These are phyloP conservation scores for Sordariomycetes sp. DNA, from an alignment of 2,329 filamentous ascomycete species.

Conservation along the genomic window DNA sequence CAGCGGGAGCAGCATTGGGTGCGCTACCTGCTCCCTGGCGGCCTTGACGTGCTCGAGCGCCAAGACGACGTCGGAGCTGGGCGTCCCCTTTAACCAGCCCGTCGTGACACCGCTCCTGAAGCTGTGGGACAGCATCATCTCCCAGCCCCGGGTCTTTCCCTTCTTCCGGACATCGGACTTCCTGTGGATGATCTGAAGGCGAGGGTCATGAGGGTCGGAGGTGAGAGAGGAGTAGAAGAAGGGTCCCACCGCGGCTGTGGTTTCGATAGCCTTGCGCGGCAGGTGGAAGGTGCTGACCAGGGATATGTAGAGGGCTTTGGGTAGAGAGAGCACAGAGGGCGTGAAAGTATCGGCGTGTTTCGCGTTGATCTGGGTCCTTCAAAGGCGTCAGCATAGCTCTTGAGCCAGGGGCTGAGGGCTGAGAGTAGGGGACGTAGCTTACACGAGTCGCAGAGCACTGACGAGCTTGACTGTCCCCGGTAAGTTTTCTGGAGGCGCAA, in stretches of 20 bases:
- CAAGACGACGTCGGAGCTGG: slow-evolving; percentile 41
- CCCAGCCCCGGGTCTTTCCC: slow-evolving; percentile 54
- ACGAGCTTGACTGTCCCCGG: slow-evolving; percentile 32
- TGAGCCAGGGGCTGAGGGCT: not conserved
- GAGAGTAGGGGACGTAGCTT: slow-evolving; percentile 15
- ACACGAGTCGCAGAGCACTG: slow-evolving; percentile 47
- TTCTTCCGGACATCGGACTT: slow-evolving; percentile 60
- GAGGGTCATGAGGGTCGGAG: slow-evolving; percentile 45
- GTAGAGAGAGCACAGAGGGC: slow-evolving; percentile 43
- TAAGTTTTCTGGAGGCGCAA: slow-evolving; percentile 33
- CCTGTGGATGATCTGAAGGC: slow-evolving; percentile 53
- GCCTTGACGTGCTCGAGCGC: slow-evolving; percentile 40
- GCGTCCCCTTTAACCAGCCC: slow-evolving; percentile 53
- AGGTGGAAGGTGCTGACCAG: slow-evolving; percentile 48
- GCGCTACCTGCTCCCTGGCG: slow-evolving; percentile 39
- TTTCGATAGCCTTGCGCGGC: slow-evolving; percentile 49
- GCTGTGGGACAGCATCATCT: slow-evolving; percentile 51
- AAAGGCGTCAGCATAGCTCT: too few relatives aligned
- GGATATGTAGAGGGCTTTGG: slow-evolving; percentile 36
- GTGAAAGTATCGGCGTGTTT: slow-evolving; percentile 49
- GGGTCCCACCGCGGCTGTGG: slow-evolving; percentile 48
- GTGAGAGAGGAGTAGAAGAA: slow-evolving; percentile 54
- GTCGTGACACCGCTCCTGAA: slow-evolving; percentile 46
- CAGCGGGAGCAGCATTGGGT: slow-evolving; percentile 49
- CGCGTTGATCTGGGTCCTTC: slow-evolving; percentile 47